Evolutionary conservation across 2,329 filamentous ascomycete genomes (phyloP), one percentile per base, ranked within the genome.

Genomic region (Chrysoporthe deuterocubensis): DNA sequence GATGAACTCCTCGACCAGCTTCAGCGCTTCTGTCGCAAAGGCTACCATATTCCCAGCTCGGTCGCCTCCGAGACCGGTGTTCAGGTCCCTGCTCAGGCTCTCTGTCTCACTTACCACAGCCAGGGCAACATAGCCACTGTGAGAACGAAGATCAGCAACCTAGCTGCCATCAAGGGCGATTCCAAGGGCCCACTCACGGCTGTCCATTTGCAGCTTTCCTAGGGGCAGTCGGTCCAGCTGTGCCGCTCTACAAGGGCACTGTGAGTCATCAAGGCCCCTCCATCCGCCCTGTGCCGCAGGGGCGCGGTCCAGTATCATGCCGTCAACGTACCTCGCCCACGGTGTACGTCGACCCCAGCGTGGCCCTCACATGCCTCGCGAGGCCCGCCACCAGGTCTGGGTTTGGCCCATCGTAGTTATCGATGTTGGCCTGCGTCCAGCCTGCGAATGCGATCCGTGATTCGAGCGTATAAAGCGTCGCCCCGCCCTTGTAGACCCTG

Each of bases 11-110:
- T 80, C 82, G 71, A 89, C 75, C 70, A 90, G 74, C 73, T 75
- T 83, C 78, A 90, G 77, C 34, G 79, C 86, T 75, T 87, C 87
- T 3, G 82, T 79, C 0, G 88, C 87, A 81, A 90, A 90, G 48
- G 76, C 76, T 68, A 90, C 81, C 88, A 90, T 90, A 73, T 90
- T 91, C 62, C 72, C 83, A 73, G 86, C 83, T 66, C 88, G 78
- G 73, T 89, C 83, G 2, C 75, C 79, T 9, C 81, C 83, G 34
- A 83, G 76, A 8, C 83, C 85, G 1, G 87, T 90, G 63, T 86
- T 81, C 40, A 87, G 72, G 75, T 90, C 88, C 65, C 81, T 82
- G 64, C 81, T 85, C 68, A 82, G 81, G 0, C 80, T 83, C 0
- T 83, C 86, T n/a, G 77, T 77, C 21, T 84, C 81, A 16, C 81